A percentile compares a stretch with the other conserved stretches of the same genome.
Evolutionary conservation across 225 moss, liverwort and hornwort genomes (phyloP).

Genomic region (Polytrichum commune): DNA sequence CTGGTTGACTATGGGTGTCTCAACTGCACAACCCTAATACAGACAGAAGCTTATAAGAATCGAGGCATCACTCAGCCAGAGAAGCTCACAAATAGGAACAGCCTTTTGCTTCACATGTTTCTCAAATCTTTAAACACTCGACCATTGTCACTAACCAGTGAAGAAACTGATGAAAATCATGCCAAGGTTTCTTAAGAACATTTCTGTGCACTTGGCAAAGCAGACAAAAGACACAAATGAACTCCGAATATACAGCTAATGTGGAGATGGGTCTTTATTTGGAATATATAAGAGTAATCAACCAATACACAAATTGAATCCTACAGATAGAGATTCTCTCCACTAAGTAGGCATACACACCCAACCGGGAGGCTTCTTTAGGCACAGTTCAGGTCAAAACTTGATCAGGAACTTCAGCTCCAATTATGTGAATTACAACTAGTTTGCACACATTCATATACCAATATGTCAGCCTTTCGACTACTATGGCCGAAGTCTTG

Average conservation of each 20-base stretch:
- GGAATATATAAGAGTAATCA: constrained; percentile 11
- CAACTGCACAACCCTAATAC: too few relatives aligned
- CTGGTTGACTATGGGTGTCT: too few relatives aligned
- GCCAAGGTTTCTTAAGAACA: too few relatives aligned
- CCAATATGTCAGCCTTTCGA: constrained; percentile 19
- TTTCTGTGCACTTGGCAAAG: too few relatives aligned
- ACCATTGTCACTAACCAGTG: too few relatives aligned
- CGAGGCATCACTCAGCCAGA: too few relatives aligned
- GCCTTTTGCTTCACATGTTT: too few relatives aligned
- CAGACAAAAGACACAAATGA: too few relatives aligned
- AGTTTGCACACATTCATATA: constrained; percentile 16
- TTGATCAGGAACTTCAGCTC: constrained; percentile 13
- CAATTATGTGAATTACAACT: constrained; percentile 6
- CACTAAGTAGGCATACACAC: constrained; percentile 9
- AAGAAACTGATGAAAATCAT: too few relatives aligned
- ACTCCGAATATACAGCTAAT: constrained; percentile 15
- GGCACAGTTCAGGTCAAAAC: constrained; percentile 17
- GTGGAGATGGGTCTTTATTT: constrained; percentile 26
- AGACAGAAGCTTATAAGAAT: too few relatives aligned
- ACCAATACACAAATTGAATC: constrained; percentile 16
- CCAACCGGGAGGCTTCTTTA: constrained; percentile 2
- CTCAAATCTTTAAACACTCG: too few relatives aligned
- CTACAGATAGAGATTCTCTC: constrained; percentile 12
- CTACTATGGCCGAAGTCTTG: constrained; percentile 17
- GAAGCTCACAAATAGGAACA: too few relatives aligned